A percentile compares a stretch with the other conserved stretches of the same genome.
Conservation (phyloP, 2,329 filamentous ascomycete species). For the Sclerotiophoma versabilis region DNA sequence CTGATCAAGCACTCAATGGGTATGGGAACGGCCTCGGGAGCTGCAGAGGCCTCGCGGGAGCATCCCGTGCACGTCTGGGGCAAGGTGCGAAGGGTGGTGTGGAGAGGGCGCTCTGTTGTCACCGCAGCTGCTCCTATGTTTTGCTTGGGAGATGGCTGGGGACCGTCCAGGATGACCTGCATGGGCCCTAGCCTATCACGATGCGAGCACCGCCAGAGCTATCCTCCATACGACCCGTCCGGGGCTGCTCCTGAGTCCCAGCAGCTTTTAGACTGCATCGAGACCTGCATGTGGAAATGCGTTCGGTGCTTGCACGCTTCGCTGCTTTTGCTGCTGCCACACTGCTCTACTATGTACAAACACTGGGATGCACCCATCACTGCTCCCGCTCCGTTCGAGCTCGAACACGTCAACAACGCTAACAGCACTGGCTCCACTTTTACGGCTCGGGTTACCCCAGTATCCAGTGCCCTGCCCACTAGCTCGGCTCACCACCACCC, state of each 20-base stretch:
- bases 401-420: conserved; percentile 14
- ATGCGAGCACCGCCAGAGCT: conserved; percentile 14
- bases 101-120: conserved; percentile 21
- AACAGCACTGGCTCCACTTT: conserved; percentile 11
- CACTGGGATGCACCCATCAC: background rate
- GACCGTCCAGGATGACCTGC: conserved; percentile 11
- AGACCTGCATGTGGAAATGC: conserved; percentile 12
- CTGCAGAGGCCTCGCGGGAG: conserved; percentile 38
- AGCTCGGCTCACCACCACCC: background rate
- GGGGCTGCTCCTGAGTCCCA: conserved; percentile 20
- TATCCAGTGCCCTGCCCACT: conserved; percentile 6
- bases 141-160: conserved; percentile 20
- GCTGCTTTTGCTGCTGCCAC: background rate
- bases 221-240: conserved; percentile 30
- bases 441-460: conserved; percentile 12
- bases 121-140: conserved; percentile 18
- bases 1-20: conserved; percentile 30
- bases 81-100: conserved; percentile 34
- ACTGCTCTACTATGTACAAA: background rate
- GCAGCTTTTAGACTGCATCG: background rate
- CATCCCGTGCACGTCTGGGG: conserved; percentile 42
- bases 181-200: conserved; percentile 20
- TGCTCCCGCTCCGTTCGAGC: background rate
- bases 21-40: conserved; percentile 30
- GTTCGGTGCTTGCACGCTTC: background rate